phyloP scores from a whole-genome alignment of 495 filamentous ascomycete genomes.

The Neurospora sp. region DNA sequence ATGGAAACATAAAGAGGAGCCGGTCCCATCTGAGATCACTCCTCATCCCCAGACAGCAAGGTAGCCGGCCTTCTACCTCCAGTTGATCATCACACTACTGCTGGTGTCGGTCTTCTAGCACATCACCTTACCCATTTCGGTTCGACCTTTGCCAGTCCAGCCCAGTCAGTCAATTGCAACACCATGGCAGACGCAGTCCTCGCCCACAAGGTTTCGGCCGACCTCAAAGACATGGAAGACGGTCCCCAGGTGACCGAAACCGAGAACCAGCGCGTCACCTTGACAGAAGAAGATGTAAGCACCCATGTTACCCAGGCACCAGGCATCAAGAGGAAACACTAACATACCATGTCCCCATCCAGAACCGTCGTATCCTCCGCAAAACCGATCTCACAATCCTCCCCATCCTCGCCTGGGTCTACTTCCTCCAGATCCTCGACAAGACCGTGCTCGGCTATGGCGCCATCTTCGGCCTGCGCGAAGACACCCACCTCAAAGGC shows the following conservation, averaged over 20 bases:
- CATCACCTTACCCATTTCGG: neutral
- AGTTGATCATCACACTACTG: neutral
- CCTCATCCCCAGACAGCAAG: neutral
- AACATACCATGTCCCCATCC: neutral
- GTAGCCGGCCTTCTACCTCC: neutral
- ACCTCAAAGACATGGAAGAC: neutral
- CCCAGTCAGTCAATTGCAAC: neutral
- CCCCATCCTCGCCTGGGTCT: conserved; percentile 51
- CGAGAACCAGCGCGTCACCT: conserved; percentile 1
- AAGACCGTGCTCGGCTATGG: conserved; percentile 55
- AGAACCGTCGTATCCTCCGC: conserved; percentile 45
- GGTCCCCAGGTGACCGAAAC: neutral
- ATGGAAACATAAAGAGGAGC: neutral
- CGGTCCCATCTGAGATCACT: neutral
- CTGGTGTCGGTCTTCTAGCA: neutral
- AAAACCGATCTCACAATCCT: conserved; percentile 54
- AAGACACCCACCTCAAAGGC: conserved; percentile 43
- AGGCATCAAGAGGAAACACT: neutral
- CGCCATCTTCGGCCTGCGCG: conserved; percentile 50
- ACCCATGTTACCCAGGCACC: too few species aligned
- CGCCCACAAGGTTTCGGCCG: neutral
- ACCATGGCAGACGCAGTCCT: neutral
- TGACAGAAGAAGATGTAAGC: conserved; percentile 11
- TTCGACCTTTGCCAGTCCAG: neutral
- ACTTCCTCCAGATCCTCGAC: conserved; percentile 55